Evolutionary conservation across 2,329 filamentous ascomycete genomes (phyloP).

Genomic region (Herpotrichia juniperi): DNA sequence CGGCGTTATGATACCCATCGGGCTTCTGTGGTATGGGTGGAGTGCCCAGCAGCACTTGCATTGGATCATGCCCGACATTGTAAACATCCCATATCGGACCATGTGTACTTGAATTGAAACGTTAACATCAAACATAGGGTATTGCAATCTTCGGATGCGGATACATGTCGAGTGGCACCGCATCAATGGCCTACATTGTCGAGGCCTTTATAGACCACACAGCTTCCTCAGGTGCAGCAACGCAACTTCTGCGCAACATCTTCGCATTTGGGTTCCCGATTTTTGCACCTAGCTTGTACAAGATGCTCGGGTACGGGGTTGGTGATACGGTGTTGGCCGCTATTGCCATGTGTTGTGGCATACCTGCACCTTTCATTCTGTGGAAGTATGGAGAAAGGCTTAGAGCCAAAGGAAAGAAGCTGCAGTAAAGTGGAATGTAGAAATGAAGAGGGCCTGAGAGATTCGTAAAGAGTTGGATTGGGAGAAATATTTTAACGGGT

Average conservation of each 20-base stretch:
- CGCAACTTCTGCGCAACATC: slow-evolving; percentile 20
- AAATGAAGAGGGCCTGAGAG: not conserved
- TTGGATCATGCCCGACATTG: slow-evolving; percentile 61
- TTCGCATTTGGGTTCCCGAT: slow-evolving; percentile 41
- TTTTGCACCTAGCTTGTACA: slow-evolving; percentile 42
- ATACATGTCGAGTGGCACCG: slow-evolving; percentile 39
- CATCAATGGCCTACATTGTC: slow-evolving; percentile 64
- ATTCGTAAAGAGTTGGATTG: no score
- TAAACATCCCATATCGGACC: not conserved
- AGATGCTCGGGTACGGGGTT: slow-evolving; percentile 40
- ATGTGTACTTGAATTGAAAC: not conserved
- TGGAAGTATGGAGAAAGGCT: slow-evolving; percentile 54
- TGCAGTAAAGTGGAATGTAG: not conserved
- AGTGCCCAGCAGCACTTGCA: slow-evolving; percentile 56
- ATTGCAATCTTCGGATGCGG: slow-evolving; percentile 53
- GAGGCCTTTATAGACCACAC: slow-evolving; percentile 64
- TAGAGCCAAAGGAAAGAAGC: slow-evolving; percentile 43
- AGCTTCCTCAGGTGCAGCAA: slow-evolving; percentile 63
- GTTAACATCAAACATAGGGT: slow-evolving; percentile 20
- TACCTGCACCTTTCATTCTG: slow-evolving; percentile 52
- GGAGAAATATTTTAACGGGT: no score
- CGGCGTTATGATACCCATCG: slow-evolving; percentile 34
- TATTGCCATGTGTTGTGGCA: slow-evolving; percentile 27
- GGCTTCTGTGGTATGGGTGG: slow-evolving; percentile 57
- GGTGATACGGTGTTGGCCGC: slow-evolving; percentile 35